phyloP scores from a whole-genome alignment of 2,329 filamentous ascomycete species.

The Exophiala xenobiotica region DNA sequence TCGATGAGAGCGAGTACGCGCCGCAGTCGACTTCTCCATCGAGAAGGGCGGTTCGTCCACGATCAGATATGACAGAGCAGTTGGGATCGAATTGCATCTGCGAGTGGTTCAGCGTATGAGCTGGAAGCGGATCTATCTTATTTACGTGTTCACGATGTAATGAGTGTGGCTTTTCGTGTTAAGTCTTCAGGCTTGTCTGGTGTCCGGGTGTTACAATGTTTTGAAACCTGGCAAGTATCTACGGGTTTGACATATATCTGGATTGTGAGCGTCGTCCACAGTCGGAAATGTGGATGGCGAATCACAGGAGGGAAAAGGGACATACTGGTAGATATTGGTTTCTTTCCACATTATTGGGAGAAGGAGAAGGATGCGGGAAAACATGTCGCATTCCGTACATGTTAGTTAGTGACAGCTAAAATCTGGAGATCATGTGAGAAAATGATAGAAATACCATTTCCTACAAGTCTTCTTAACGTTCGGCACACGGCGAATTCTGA shows the following conservation, averaged over 20 bases:
- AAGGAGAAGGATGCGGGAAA: no score
- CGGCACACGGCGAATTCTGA: no score
- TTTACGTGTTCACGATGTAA: conserved; percentile 25
- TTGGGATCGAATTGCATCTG: conserved; percentile 30
- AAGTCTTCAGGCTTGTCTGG: neutral
- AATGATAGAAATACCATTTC: no score
- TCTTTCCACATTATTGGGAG: no score
- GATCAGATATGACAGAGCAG: conserved; percentile 14
- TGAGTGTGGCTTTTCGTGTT: conserved; percentile 10
- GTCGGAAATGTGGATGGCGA: neutral
- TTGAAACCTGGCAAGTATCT: no score
- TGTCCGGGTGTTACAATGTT: neutral
- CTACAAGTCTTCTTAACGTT: no score
- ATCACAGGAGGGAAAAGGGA: neutral
- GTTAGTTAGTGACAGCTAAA: no score
- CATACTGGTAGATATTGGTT: neutral
- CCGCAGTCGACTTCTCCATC: conserved; percentile 5
- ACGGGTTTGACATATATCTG: neutral
- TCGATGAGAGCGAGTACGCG: conserved; percentile 26
- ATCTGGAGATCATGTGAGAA: no score
- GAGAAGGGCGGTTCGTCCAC: conserved; percentile 4
- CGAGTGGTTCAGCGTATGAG: conserved; percentile 28
- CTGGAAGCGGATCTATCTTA: neutral
- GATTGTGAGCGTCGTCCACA: neutral
- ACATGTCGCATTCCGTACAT: no score